These are phyloP conservation scores for Rhizophora mangle DNA, from an alignment of 345 rosid species.

Conservation along the genomic window DNA sequence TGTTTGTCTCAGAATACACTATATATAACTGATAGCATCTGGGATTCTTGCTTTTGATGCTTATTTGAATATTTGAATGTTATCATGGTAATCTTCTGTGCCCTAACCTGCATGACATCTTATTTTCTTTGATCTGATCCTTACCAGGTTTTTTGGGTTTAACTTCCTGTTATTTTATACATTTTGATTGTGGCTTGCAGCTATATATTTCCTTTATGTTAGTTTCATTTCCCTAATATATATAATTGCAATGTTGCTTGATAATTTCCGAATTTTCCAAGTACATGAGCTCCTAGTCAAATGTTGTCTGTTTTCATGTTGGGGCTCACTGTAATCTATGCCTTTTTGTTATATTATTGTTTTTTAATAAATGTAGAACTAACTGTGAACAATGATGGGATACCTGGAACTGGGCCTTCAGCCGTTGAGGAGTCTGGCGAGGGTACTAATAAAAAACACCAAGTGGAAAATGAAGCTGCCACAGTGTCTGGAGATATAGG, in stretches of 20 bases:
- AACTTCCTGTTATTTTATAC: no score
- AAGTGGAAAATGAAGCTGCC: slow-evolving; percentile 20
- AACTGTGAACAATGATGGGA: slow-evolving; percentile 11
- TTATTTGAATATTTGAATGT: background rate
- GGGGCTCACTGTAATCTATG: background rate
- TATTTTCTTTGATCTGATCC: background rate
- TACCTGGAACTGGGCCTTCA: slow-evolving; percentile 17
- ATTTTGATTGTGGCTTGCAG: no score
- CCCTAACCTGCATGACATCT: background rate
- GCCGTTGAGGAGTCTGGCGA: slow-evolving; percentile 6
- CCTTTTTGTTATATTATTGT: background rate
- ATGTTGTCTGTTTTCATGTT: background rate
- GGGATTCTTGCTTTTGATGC: background rate
- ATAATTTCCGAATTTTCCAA: no score
- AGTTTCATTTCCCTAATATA: no score
- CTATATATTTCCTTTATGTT: no score
- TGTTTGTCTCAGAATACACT: background rate
- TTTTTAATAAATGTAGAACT: slow-evolving; percentile 20
- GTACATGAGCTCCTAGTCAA: no score
- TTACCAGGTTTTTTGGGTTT: no score
- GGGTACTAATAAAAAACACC: slow-evolving; percentile 19
- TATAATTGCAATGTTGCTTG: no score
- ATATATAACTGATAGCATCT: background rate
- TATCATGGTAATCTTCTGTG: background rate
- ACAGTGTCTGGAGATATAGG: slow-evolving; percentile 23